These are phyloP conservation scores for Spathaspora boniae DNA, from an alignment of 805 yeast genomes.

Conservation along the genomic window DNA sequence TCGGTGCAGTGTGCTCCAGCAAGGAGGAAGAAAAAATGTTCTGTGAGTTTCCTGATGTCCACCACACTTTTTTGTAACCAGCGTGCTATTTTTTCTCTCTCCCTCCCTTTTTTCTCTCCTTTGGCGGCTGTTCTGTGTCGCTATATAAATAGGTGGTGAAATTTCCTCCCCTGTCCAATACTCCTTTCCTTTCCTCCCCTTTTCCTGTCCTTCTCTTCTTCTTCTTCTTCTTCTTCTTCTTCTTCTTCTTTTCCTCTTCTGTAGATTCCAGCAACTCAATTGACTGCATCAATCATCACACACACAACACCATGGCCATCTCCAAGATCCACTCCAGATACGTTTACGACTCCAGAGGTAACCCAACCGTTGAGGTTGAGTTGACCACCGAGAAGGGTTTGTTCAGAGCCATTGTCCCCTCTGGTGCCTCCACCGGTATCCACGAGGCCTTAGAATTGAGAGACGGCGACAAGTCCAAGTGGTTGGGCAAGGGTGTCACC, in stretches of 20 bases:
- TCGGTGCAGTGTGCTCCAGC: too few species aligned
- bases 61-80: too few species aligned
- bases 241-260: constrained; percentile 5
- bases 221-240: constrained; percentile 6
- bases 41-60: too few species aligned
- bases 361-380: constrained; percentile 99
- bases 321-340: constrained; percentile 88
- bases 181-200: constrained; percentile 2
- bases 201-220: constrained; percentile 1
- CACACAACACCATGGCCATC: constrained; percentile 63
- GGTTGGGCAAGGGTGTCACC: constrained; percentile 98
- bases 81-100: too few species aligned
- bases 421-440: constrained; percentile 99
- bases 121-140: too few species aligned
- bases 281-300: constrained; percentile 3
- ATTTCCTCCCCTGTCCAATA: constrained; percentile 2
- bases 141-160: too few species aligned
- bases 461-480: constrained; percentile 95
- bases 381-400: constrained; percentile 86
- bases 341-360: constrained; percentile 99
- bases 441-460: constrained; percentile 98
- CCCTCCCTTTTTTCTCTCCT: too few species aligned
- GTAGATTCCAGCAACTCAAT: constrained; percentile 6
- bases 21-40: too few species aligned
- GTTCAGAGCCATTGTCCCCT: constrained; percentile 97